A percentile compares a stretch with the other conserved stretches of the same genome.
These are phyloP conservation scores for Suillus alpinus DNA, from an alignment of 768 basidiomycete species.

Conservation along the genomic window DNA sequence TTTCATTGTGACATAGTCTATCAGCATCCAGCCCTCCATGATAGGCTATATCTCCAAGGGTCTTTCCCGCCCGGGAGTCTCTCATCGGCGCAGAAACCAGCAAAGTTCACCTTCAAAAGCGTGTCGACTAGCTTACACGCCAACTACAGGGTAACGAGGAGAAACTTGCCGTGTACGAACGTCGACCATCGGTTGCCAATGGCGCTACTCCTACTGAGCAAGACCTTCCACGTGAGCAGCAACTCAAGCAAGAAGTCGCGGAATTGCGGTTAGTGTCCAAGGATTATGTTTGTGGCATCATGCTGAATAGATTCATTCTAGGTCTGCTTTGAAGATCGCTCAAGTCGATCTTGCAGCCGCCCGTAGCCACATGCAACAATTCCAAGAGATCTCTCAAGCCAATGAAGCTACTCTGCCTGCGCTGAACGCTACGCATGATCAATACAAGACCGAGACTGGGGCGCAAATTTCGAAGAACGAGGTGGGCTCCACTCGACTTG, in stretches of 20 bases:
- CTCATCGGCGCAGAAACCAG: slow-evolving; percentile 74
- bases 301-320: slow-evolving; percentile 25
- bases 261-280: slow-evolving; percentile 62
- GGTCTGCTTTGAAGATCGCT: slow-evolving; percentile 71
- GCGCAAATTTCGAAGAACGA: slow-evolving; percentile 64
- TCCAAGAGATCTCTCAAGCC: slow-evolving; percentile 81
- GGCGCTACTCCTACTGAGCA: slow-evolving; percentile 38
- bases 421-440: slow-evolving; percentile 71
- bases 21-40: no score
- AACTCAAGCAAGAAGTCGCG: slow-evolving; percentile 80
- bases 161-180: slow-evolving; percentile 85
- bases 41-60: no score
- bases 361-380: slow-evolving; percentile 74
- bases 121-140: slow-evolving; percentile 40
- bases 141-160: slow-evolving; percentile 77
- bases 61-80: slow-evolving; percentile 68
- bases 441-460: slow-evolving; percentile 74
- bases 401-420: slow-evolving; percentile 74
- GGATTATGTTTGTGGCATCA: not conserved
- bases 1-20: no score
- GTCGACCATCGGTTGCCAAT: slow-evolving; percentile 40
- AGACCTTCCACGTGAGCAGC: slow-evolving; percentile 65
- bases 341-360: slow-evolving; percentile 75
- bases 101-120: slow-evolving; percentile 75
- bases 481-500: slow-evolving; percentile 40